These are phyloP conservation scores for Carex scoparia DNA, from an alignment of 176 grass and related monocot genomes.

Conservation along the genomic window DNA sequence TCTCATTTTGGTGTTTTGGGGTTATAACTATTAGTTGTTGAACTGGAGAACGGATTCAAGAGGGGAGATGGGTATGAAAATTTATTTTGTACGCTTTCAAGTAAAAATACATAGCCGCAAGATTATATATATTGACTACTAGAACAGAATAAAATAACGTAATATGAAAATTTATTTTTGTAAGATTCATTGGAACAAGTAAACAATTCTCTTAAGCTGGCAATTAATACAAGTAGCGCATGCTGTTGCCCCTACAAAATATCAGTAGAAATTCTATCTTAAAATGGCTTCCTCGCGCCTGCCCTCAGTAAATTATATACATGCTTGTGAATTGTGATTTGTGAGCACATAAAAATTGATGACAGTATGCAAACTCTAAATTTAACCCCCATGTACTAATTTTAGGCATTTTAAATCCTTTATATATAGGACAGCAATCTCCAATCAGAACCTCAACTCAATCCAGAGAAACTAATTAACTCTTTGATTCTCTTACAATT, in stretches of 20 bases:
- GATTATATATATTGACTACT: no score
- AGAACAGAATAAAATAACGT: no score
- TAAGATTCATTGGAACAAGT: no score
- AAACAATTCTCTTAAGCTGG: no score
- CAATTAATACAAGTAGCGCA: no score
- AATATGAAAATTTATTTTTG: no score
- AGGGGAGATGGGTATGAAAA: no score
- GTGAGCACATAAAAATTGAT: neutral
- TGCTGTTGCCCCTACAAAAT: neutral
- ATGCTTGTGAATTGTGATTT: neutral
- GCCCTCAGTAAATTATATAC: neutral
- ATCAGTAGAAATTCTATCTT: neutral
- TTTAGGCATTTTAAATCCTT: neutral
- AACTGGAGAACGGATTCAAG: no score
- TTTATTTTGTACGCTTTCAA: no score
- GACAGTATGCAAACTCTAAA: neutral
- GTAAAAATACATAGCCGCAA: no score
- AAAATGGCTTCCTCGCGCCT: neutral
- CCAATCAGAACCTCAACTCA: neutral
- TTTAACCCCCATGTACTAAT: neutral
- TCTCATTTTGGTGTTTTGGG: neutral
- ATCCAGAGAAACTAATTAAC: neutral
- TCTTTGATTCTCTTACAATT: slow-evolving; percentile 13
- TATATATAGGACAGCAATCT: neutral
- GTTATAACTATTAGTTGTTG: neutral